Percentiles rank a stretch among this genome's conserved stretches.
phyloP scores from a whole-genome alignment of 1,284 basidiomycete genomes.

The Ganoderma sinense region DNA sequence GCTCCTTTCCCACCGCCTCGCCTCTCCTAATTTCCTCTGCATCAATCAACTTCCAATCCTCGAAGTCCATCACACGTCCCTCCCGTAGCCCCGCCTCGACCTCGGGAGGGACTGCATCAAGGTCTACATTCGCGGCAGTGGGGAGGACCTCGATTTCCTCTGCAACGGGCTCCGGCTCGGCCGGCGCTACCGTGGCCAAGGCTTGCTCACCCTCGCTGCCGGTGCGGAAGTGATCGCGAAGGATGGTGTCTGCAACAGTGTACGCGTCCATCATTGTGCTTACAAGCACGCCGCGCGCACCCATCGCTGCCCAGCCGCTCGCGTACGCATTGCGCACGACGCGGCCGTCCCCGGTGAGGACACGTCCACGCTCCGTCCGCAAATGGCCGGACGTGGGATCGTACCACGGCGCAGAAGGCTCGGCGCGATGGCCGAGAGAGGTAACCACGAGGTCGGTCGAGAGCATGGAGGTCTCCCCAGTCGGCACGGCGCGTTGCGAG shows the following conservation, averaged over 20 bases:
- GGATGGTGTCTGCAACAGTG: conserved; percentile 74
- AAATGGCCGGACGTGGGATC: conserved; percentile 62
- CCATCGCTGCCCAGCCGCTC: conserved; percentile 93
- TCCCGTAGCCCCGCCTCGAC: conserved; percentile 61
- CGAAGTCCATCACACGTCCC: conserved; percentile 62
- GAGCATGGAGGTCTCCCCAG: conserved; percentile 60
- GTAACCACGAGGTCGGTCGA: conserved; percentile 86
- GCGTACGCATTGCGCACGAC: conserved; percentile 80
- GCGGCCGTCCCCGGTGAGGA: conserved; percentile 53
- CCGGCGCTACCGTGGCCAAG: not conserved
- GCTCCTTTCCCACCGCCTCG: conserved; percentile 67
- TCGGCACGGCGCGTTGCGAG: conserved; percentile 62
- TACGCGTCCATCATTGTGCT: conserved; percentile 96
- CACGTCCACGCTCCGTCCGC: conserved; percentile 58
- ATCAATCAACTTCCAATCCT: conserved; percentile 76
- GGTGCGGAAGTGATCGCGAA: conserved; percentile 57
- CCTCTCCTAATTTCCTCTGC: conserved; percentile 72
- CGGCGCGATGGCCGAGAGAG: conserved; percentile 87
- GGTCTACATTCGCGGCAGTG: conserved; percentile 53
- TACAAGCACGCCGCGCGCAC: conserved; percentile 93
- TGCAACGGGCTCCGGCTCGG: conserved; percentile 25
- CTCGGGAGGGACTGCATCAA: conserved; percentile 54
- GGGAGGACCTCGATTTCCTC: conserved; percentile 45
- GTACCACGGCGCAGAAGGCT: conserved; percentile 61
- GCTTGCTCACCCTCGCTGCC: not conserved